Conservation (phyloP, 306 rosid genomes). For the Quercus glauca region DNA sequence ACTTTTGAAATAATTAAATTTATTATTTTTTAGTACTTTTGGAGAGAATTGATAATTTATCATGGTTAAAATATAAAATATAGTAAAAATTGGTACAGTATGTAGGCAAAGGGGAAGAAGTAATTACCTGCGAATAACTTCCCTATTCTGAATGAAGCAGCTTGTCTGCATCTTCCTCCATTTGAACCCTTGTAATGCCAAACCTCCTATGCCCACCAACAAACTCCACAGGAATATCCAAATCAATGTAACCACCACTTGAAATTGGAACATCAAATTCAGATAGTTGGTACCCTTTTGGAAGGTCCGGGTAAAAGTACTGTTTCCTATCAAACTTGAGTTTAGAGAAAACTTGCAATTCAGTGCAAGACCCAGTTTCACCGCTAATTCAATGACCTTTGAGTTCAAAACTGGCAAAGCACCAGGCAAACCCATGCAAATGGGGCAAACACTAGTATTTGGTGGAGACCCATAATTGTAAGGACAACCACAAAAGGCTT, state of each 20-base stretch:
- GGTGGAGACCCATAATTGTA: constrained; percentile 74
- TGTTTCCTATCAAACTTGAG: constrained; percentile 94
- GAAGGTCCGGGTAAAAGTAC: constrained; percentile 89
- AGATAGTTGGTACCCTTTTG: constrained; percentile 94
- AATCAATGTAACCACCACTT: constrained; percentile 58
- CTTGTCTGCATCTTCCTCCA: constrained; percentile 99
- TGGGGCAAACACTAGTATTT: constrained; percentile 68
- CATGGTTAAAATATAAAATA: not conserved
- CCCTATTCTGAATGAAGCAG: constrained; percentile 78
- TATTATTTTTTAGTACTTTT: too few relatives aligned
- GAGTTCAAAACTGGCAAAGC: constrained; percentile 84
- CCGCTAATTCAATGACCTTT: constrained; percentile 70
- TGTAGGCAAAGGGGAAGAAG: constrained; percentile 3
- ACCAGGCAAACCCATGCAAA: constrained; percentile 95
- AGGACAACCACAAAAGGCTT: constrained; percentile 86
- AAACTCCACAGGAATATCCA: constrained; percentile 78
- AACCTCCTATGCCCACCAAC: constrained; percentile 89
- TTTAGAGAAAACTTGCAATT: constrained; percentile 72
- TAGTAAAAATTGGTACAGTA: not conserved
- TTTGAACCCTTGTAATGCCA: constrained; percentile 95
- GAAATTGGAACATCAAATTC: constrained; percentile 92
- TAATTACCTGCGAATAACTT: constrained; percentile 64
- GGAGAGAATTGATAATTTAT: too few relatives aligned
- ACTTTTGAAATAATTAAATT: too few relatives aligned
- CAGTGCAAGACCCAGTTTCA: constrained; percentile 77